Conservation (phyloP, 331 rosid species). For the Saraca asoca region DNA sequence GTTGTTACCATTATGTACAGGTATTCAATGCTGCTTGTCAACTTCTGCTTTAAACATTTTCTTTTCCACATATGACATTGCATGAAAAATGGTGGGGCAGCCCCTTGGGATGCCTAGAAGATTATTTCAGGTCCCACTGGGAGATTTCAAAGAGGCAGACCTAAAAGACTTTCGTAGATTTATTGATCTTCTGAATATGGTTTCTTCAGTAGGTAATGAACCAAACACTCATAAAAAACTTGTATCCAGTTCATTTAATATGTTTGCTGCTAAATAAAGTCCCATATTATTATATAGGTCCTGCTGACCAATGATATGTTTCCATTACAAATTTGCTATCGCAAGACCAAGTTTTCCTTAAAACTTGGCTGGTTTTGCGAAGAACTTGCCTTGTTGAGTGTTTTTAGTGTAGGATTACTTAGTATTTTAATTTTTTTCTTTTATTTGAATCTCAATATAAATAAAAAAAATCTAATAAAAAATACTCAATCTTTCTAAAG, state of each 20-base stretch:
- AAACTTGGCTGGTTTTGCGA: no score
- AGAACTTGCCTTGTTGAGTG: no score
- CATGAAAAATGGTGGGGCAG: constrained; percentile 40
- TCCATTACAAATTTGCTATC: no score
- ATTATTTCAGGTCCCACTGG: constrained; percentile 31
- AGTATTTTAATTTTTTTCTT: no score
- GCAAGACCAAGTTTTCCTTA: no score
- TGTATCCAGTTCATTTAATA: constrained; percentile 55
- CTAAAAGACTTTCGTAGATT: constrained; percentile 38
- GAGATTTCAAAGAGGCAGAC: constrained; percentile 25
- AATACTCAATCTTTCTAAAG: no score
- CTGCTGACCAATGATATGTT: neutral
- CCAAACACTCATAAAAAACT: constrained; percentile 39
- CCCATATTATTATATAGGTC: constrained; percentile 29
- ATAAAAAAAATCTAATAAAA: no score
- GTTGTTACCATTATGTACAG: constrained; percentile 38
- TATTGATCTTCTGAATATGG: constrained; percentile 38
- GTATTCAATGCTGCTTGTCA: constrained; percentile 45
- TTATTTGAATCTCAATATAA: no score
- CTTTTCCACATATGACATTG: constrained; percentile 39
- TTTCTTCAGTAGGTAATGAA: constrained; percentile 41
- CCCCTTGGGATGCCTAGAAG: constrained; percentile 36
- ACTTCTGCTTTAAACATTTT: constrained; percentile 40
- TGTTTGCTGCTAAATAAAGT: constrained; percentile 25
- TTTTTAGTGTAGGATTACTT: no score